A percentile compares a stretch with the other conserved stretches of the same genome.
Conservation (phyloP, 1,284 basidiomycete species). For the Wolfiporia cocos region DNA sequence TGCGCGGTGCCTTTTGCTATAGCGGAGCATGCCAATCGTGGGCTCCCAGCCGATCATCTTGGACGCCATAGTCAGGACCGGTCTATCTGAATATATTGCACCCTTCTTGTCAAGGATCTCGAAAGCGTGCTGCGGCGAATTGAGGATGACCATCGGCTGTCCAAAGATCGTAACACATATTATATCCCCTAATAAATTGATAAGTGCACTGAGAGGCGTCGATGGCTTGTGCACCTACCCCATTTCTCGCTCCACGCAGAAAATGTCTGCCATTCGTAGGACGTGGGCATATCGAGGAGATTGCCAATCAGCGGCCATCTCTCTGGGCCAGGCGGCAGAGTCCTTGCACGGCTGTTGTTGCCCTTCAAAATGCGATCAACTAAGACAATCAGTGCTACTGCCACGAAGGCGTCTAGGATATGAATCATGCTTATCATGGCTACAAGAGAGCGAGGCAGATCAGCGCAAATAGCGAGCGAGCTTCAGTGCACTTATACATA, state of each 20-base stretch:
- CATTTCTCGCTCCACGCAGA: constrained; percentile 42
- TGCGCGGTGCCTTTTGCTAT: constrained; percentile 56
- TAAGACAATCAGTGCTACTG: constrained; percentile 6
- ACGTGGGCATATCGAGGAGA: constrained; percentile 13
- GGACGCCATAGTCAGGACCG: constrained; percentile 30
- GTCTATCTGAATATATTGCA: constrained; percentile 66
- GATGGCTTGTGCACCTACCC: constrained; percentile 11
- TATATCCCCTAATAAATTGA: constrained; percentile 42
- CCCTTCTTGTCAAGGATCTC: constrained; percentile 66
- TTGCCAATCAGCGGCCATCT: constrained; percentile 19
- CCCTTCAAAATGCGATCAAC: constrained; percentile 21
- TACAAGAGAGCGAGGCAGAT: too few relatives aligned
- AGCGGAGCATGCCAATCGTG: constrained; percentile 52
- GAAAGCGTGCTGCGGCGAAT: constrained; percentile 43
- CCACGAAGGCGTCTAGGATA: too few relatives aligned
- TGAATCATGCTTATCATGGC: too few relatives aligned
- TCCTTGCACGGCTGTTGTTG: constrained; percentile 1
- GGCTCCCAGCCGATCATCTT: constrained; percentile 67
- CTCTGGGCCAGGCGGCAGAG: constrained; percentile 15
- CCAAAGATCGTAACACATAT: constrained; percentile 52
- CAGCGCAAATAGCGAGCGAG: too few relatives aligned
- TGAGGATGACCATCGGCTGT: constrained; percentile 55
- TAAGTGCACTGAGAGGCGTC: neutral
- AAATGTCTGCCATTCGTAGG: constrained; percentile 46
- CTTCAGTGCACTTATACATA: too few relatives aligned